phyloP scores from a whole-genome alignment of 805 yeast genomes.

The Cyberlindnera xylosilytica region DNA sequence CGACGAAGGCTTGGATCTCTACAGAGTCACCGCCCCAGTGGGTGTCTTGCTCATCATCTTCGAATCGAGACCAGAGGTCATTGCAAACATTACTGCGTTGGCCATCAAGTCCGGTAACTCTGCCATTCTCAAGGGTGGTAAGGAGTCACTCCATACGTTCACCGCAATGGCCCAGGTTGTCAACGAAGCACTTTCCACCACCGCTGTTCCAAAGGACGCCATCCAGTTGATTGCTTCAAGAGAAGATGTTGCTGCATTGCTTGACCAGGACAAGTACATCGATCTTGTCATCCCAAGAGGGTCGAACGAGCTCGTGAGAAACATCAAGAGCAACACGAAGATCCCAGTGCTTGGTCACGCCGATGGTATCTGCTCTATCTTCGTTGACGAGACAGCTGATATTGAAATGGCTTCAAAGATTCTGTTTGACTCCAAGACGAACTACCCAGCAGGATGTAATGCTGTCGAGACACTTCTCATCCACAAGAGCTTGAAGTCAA shows the following conservation, averaged over 20 bases:
- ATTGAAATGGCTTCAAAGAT: slow-evolving; percentile 72
- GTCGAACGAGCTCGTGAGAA: slow-evolving; percentile 86
- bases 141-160: slow-evolving; percentile 85
- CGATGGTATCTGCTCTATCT: slow-evolving; percentile 93
- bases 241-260: slow-evolving; percentile 81
- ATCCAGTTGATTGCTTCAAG: slow-evolving; percentile 87
- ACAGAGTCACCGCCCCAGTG: slow-evolving; percentile 87
- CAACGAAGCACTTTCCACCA: slow-evolving; percentile 49
- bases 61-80: slow-evolving; percentile 97
- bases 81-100: slow-evolving; percentile 93
- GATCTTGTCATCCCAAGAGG: slow-evolving; percentile 98
- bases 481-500: slow-evolving; percentile 40
- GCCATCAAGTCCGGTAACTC: slow-evolving; percentile 97
- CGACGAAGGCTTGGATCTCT: slow-evolving; percentile 85
- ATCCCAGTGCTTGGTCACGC: slow-evolving; percentile 99
- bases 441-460: slow-evolving; percentile 99
- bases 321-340: slow-evolving; percentile 81
- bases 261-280: slow-evolving; percentile 82
- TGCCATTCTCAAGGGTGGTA: slow-evolving; percentile 96
- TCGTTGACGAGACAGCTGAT: slow-evolving; percentile 75
- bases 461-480: slow-evolving; percentile 87
- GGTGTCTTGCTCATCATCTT: slow-evolving; percentile 92
- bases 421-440: slow-evolving; percentile 84
- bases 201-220: slow-evolving; percentile 76
- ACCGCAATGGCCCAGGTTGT: slow-evolving; percentile 75